A percentile compares a stretch with the other conserved stretches of the same genome.
Conservation (phyloP, 306 rosid species). For the Alnus glutinosa region DNA sequence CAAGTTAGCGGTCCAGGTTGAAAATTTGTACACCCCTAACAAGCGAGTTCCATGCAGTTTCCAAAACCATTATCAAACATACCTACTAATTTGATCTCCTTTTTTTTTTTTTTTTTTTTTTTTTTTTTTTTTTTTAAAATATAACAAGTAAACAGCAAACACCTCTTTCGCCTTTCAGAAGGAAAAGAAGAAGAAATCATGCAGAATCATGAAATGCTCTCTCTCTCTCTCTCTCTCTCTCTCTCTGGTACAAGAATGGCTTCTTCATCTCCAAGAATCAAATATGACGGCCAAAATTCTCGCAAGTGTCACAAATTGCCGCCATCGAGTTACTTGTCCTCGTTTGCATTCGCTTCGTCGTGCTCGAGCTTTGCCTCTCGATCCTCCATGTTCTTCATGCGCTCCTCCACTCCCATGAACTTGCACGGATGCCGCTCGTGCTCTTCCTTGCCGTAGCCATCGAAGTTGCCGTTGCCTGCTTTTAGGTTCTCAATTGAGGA, state of each 20-base stretch:
- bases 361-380: slow-evolving; percentile 38
- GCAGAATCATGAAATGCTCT: background rate
- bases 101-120: no score
- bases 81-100: no score
- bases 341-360: slow-evolving; percentile 54
- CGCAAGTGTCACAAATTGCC: background rate
- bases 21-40: no score
- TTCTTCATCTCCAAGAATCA: slow-evolving; percentile 24
- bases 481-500: slow-evolving; percentile 35
- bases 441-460: slow-evolving; percentile 1
- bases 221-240: background rate
- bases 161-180: no score
- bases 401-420: slow-evolving; percentile 31
- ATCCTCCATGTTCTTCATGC: slow-evolving; percentile 26
- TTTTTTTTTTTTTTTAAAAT: no score
- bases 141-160: no score
- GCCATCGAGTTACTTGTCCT: slow-evolving; percentile 17
- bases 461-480: slow-evolving; percentile 13
- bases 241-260: slow-evolving; percentile 8
- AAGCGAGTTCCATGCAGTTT: no score
- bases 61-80: no score
- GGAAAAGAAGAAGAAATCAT: no score
- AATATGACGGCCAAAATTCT: slow-evolving; percentile 12
- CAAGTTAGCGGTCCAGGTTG: no score
- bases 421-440: background rate